phyloP scores from a whole-genome alignment of 768 basidiomycete species.

The Baorangia bicolor region DNA sequence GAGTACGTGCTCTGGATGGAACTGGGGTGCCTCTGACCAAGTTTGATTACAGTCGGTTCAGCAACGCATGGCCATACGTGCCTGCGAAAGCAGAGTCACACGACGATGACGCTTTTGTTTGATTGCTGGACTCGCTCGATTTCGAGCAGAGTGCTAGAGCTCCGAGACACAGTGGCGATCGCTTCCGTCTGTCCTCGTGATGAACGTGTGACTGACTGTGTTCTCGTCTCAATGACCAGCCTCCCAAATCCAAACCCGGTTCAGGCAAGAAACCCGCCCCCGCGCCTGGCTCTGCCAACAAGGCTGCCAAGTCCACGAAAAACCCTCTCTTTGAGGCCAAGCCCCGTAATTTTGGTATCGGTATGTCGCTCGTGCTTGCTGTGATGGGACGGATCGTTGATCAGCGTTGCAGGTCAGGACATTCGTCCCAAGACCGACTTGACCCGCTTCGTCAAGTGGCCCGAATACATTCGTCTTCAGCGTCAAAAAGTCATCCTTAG shows the following conservation, averaged over 20 bases:
- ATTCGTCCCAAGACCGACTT: too few relatives aligned
- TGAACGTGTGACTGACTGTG: constrained; percentile 36
- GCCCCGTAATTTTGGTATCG: too few relatives aligned
- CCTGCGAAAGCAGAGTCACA: constrained; percentile 38
- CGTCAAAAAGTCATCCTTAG: too few relatives aligned
- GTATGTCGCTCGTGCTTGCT: constrained; percentile 41
- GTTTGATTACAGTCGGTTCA: constrained; percentile 13
- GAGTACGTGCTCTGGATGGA: constrained; percentile 42
- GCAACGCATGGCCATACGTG: background rate
- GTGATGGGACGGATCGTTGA: background rate
- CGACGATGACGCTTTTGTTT: constrained; percentile 40
- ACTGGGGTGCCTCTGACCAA: constrained; percentile 19
- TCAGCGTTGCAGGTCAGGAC: too few relatives aligned
- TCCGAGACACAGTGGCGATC: constrained; percentile 43
- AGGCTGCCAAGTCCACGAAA: too few relatives aligned
- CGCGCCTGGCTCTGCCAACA: too few relatives aligned
- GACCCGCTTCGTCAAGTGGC: too few relatives aligned
- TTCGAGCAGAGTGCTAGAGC: constrained; percentile 58
- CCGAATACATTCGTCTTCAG: too few relatives aligned
- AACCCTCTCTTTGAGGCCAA: too few relatives aligned
- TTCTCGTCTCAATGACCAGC: constrained; percentile 91
- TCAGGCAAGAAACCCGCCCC: too few relatives aligned
- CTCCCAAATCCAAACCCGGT: constrained; percentile 64
- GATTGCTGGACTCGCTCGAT: too few relatives aligned
- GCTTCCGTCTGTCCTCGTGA: constrained; percentile 21